Percentiles rank a stretch among this genome's conserved stretches.
Conservation (phyloP, 331 rosid species). For the Acacia concinna region DNA sequence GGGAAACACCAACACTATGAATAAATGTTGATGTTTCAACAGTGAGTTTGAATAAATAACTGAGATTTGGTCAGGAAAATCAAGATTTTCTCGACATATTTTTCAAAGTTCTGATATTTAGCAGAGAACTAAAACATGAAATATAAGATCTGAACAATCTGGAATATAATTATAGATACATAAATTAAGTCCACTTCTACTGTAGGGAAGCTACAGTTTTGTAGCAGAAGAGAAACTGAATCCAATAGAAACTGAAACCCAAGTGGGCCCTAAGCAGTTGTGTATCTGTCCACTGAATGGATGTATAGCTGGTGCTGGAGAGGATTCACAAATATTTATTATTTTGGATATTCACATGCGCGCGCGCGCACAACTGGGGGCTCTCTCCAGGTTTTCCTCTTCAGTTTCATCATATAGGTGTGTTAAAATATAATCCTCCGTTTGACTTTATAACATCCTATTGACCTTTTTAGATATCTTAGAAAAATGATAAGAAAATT, state of each 20-base stretch:
- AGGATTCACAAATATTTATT: neutral
- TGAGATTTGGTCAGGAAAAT: neutral
- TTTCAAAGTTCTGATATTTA: neutral
- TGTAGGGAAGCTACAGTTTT: neutral
- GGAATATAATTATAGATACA: neutral
- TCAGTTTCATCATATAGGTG: neutral
- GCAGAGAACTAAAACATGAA: neutral
- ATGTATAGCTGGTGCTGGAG: neutral
- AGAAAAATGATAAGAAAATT: no score
- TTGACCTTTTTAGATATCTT: no score
- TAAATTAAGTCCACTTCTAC: neutral
- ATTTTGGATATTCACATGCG: neutral
- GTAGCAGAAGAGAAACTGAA: neutral
- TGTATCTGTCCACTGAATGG: neutral
- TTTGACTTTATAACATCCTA: no score
- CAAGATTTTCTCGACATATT: neutral
- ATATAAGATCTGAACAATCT: neutral
- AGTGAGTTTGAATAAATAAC: neutral
- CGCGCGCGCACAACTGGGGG: neutral
- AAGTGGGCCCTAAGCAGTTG: neutral
- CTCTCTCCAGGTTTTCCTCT: neutral
- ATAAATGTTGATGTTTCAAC: neutral
- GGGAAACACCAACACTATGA: neutral
- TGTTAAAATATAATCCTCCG: neutral
- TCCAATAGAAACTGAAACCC: neutral